Conservation (phyloP, 116 monocot species). For the Posidonia oceanica region DNA sequence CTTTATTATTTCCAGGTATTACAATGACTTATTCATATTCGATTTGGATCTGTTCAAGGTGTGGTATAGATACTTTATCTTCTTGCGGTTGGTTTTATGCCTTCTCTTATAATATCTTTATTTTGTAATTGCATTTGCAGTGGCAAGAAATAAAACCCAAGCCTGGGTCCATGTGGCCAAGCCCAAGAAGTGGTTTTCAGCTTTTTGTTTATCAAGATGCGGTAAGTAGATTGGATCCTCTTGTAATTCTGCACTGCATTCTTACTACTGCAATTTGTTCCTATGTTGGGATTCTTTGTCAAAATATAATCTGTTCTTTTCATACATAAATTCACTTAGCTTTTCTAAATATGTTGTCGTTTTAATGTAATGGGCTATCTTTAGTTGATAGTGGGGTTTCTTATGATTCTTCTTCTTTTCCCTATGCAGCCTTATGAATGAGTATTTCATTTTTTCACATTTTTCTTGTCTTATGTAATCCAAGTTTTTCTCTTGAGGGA, state of each 20-base stretch:
- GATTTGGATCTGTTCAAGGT: conserved; percentile 95
- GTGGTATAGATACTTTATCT: neutral
- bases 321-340: neutral
- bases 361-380: too few species aligned
- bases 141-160: conserved; percentile 99
- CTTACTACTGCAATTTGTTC: neutral
- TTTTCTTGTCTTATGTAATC: neutral
- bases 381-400: too few species aligned
- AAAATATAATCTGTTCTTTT: neutral
- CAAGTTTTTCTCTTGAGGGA: neutral
- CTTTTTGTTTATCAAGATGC: conserved; percentile 89
- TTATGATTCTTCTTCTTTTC: too few species aligned
- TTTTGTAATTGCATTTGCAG: conserved; percentile 25
- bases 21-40: conserved; percentile 85
- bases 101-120: neutral
- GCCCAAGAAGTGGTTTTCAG: conserved; percentile 93
- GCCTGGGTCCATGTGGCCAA: conserved; percentile 80
- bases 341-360: neutral
- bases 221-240: conserved; percentile 21
- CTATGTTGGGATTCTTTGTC: neutral
- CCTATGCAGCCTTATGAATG: neutral
- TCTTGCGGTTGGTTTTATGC: neutral
- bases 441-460: neutral
- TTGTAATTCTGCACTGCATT: neutral
- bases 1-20: conserved; percentile 55